phyloP scores from a whole-genome alignment of 2,329 filamentous ascomycete genomes.

The Fusarium aywerte region DNA sequence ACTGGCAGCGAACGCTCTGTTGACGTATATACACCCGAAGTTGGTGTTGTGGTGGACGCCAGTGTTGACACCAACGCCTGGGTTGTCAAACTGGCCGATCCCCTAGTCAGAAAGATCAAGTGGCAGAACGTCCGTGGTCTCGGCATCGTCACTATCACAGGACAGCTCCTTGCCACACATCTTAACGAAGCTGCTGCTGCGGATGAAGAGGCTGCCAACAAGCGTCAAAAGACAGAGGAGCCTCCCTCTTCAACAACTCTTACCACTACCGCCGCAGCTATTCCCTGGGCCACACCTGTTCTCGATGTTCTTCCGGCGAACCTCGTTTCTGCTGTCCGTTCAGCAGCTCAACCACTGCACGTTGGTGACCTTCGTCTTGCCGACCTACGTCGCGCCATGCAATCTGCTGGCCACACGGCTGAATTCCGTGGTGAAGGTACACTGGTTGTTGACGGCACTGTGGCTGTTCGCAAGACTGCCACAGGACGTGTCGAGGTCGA shows the following conservation, averaged over 20 bases:
- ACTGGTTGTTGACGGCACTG: slow-evolving; percentile 85
- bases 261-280: slow-evolving; percentile 32
- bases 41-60: slow-evolving; percentile 82
- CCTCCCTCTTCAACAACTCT: slow-evolving; percentile 43
- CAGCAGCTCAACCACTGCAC: slow-evolving; percentile 87
- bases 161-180: slow-evolving; percentile 63
- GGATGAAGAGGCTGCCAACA: slow-evolving; percentile 59
- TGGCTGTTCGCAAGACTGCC: slow-evolving; percentile 88
- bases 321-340: slow-evolving; percentile 77
- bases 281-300: slow-evolving; percentile 55
- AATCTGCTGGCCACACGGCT: slow-evolving; percentile 81
- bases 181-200: slow-evolving; percentile 54
- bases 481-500: slow-evolving; percentile 92
- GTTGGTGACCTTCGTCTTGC: slow-evolving; percentile 92
- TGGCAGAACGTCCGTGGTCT: slow-evolving; percentile 95
- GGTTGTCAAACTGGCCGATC: slow-evolving; percentile 89
- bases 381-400: slow-evolving; percentile 86
- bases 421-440: slow-evolving; percentile 96
- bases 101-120: slow-evolving; percentile 84
- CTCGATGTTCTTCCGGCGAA: slow-evolving; percentile 66
- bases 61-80: slow-evolving; percentile 98
- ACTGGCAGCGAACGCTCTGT: slow-evolving; percentile 61
- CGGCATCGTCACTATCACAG: slow-evolving; percentile 92
- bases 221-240: slow-evolving; percentile 60
- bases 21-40: slow-evolving; percentile 82